Evolutionary conservation across 371 early-diverging fungal species (phyloP).

Genomic region (Capniomyces stellatus): DNA sequence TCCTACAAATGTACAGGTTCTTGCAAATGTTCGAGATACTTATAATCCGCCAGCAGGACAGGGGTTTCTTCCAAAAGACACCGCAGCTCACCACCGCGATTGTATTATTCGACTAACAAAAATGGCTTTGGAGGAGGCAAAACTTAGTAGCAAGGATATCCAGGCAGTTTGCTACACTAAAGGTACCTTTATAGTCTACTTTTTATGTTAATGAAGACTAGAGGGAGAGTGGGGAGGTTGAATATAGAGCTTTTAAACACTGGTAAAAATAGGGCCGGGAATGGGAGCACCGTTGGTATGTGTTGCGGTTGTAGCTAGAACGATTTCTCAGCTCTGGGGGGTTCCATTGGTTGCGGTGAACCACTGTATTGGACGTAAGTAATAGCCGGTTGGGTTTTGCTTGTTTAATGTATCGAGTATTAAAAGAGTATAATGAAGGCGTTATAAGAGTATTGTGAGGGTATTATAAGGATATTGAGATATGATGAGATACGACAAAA

Average conservation of each 20-base stretch:
- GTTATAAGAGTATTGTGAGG: too few relatives aligned
- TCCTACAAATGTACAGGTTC: slow-evolving; percentile 34
- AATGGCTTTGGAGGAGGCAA: slow-evolving; percentile 63
- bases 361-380: slow-evolving; percentile 86
- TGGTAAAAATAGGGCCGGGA: slow-evolving; percentile 63
- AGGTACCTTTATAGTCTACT: slow-evolving; percentile 33
- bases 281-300: slow-evolving; percentile 94
- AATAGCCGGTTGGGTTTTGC: too few relatives aligned
- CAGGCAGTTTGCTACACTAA: slow-evolving; percentile 95
- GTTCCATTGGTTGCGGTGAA: slow-evolving; percentile 96
- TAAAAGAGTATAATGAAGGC: too few relatives aligned
- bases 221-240: too few relatives aligned
- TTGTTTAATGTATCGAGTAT: too few relatives aligned
- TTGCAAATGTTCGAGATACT: slow-evolving; percentile 88
- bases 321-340: slow-evolving; percentile 77
- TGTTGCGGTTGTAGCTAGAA: slow-evolving; percentile 90
- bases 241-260: too few relatives aligned
- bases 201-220: too few relatives aligned
- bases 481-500: too few relatives aligned
- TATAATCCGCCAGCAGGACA: slow-evolving; percentile 95
- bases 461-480: too few relatives aligned
- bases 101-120: slow-evolving; percentile 61
- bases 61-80: slow-evolving; percentile 94
- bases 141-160: slow-evolving; percentile 54
- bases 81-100: slow-evolving; percentile 89